Conservation (phyloP, 2,329 filamentous ascomycete genomes). For the Fusarium sp. region DNA sequence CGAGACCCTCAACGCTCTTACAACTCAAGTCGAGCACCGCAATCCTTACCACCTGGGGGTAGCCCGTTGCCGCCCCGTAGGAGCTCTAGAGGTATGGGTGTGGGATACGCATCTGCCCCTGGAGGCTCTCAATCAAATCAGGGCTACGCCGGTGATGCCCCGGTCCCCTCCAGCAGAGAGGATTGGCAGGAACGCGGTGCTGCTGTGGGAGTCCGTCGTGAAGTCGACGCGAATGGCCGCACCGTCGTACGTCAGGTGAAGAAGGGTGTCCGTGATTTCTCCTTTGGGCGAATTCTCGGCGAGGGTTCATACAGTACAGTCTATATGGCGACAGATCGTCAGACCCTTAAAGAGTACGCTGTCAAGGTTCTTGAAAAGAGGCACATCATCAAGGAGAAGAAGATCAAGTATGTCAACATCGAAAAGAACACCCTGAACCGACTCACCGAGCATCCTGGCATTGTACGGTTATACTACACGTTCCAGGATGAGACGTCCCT, state of each 20-base stretch:
- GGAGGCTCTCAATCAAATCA: constrained; percentile 44
- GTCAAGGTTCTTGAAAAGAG: constrained; percentile 98
- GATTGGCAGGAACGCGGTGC: constrained; percentile 97
- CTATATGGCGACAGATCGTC: constrained; percentile 90
- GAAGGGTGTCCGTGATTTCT: constrained; percentile 97
- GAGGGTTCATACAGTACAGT: constrained; percentile 99
- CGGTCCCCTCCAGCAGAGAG: constrained; percentile 76
- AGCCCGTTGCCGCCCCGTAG: constrained; percentile 81
- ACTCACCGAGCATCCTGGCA: constrained; percentile 94
- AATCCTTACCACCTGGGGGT: constrained; percentile 63
- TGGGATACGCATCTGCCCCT: constrained; percentile 63
- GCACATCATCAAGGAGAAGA: constrained; percentile 99
- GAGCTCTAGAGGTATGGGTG: constrained; percentile 80
- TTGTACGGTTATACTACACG: constrained; percentile 97
- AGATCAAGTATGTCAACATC: constrained; percentile 99
- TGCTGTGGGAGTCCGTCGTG: constrained; percentile 85
- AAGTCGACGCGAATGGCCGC: constrained; percentile 88
- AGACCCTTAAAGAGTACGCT: constrained; percentile 95
- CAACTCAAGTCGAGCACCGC: constrained; percentile 69
- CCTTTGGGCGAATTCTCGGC: constrained; percentile 90
- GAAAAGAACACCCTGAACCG: constrained; percentile 98
- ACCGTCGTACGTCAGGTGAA: constrained; percentile 88
- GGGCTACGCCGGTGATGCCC: constrained; percentile 58
- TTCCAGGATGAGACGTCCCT: constrained; percentile 97
- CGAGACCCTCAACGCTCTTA: constrained; percentile 74